Base-by-base conservation (phyloP, 2,329 filamentous ascomycete genomes). In the Fusarium floridanum region DNA sequence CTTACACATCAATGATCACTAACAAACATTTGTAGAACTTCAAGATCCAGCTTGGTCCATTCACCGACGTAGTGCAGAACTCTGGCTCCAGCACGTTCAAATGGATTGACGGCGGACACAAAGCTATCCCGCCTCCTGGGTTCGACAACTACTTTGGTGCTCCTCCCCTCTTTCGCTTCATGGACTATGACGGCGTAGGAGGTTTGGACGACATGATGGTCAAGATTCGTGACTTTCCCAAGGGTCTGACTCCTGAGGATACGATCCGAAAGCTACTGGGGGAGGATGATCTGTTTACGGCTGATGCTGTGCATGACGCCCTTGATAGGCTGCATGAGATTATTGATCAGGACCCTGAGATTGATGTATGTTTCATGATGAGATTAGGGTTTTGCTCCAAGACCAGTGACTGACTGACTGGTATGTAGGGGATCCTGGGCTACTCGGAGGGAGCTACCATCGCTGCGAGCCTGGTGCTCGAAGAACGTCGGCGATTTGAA, bases 391-490 rank as follows among this genome's bases (percentile, higher is more conserved):
- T 14, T 8, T 16, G 22, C 7, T 4, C 16, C 32, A 37, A 22
- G 32, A 24, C 24, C 20, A 12, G 22, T 37, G 29, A 9, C 36
- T 39, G 41, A 57, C 6, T 3, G 27, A 36, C 4, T 24, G 32
- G 9, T 5, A 7, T 20, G 5, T 3, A 73, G 70, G 89, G 87
- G 4, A 86, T 91, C 55, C 84, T 91, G 20, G 90, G 90, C 1
- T 91, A 91, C 75, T 91, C 89, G 0, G 89, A 91, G 77, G 90
- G 90, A 4, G 89, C 90, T 2, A 87, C 87, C 0, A 84, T 89
- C 16, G 90, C 89, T 0, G 86, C 86, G 0, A 89, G 86, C 1
- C 77, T 89, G 10, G 81, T 90, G 10, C 80, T 90, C 5, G 86
- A 89, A 61, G 88, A 90, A 75, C 81, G 85, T 64, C 81, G 83